Evolutionary conservation across 1,284 basidiomycete genomes (phyloP).

Genomic region (Heterobasidion irregulare): DNA sequence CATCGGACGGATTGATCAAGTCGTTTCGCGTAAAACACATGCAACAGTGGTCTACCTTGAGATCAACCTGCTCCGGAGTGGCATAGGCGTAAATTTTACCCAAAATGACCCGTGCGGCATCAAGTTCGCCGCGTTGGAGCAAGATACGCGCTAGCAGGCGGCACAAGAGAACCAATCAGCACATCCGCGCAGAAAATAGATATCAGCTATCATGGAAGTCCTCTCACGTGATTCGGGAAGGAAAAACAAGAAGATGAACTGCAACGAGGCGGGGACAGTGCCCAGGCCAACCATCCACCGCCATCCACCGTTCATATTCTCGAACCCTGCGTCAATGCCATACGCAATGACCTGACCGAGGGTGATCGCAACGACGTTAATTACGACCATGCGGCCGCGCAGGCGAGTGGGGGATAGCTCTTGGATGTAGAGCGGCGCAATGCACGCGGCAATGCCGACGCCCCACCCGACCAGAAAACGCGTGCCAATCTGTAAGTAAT

Average conservation of each 20-base stretch:
- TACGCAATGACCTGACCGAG: conserved; percentile 75
- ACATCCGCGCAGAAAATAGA: not conserved
- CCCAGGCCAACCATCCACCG: conserved; percentile 80
- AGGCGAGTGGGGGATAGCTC: conserved; percentile 73
- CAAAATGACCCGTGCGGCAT: conserved; percentile 44
- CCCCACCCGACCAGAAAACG: conserved; percentile 69
- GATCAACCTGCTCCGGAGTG: conserved; percentile 51
- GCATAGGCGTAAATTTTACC: conserved; percentile 62
- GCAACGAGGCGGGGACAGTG: conserved; percentile 57
- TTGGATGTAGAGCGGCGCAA: conserved; percentile 79
- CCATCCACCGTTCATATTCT: conserved; percentile 60
- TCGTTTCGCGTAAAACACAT: not conserved
- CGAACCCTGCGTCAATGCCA: conserved; percentile 69
- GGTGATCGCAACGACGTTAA: conserved; percentile 59
- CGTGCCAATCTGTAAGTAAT: conserved; percentile 45
- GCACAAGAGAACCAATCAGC: not conserved
- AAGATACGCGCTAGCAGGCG: conserved; percentile 60
- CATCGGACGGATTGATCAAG: not conserved
- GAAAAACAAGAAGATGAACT: conserved; percentile 53
- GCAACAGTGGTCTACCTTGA: conserved; percentile 38
- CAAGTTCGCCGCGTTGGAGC: conserved; percentile 44
- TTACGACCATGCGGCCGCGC: conserved; percentile 69
- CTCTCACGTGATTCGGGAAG: conserved; percentile 70
- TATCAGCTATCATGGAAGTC: not conserved
- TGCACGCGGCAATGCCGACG: conserved; percentile 69